Conservation (phyloP, 1,284 basidiomycete species). For the Marasmius fiardii region DNA sequence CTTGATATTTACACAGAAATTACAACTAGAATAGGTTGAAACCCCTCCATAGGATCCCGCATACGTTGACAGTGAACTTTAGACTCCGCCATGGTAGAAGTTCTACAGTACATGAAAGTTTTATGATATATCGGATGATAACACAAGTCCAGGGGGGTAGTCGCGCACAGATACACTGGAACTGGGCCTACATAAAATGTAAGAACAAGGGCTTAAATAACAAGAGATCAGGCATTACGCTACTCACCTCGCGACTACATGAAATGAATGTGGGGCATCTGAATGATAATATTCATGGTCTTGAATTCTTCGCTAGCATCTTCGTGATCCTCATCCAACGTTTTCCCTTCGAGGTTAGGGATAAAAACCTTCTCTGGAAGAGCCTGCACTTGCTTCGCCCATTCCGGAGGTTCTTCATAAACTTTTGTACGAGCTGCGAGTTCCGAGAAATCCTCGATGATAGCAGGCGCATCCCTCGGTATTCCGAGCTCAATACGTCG, state of each 20-base stretch:
- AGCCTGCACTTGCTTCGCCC: conserved; percentile 22
- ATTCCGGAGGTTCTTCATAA: conserved; percentile 24
- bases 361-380: conserved; percentile 19
- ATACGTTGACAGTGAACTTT: no score
- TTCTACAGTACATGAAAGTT: no score
- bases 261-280: conserved; percentile 11
- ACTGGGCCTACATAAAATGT: no score
- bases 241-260: neutral
- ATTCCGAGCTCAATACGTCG: conserved; percentile 27
- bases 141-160: no score
- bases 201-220: no score
- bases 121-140: no score
- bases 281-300: conserved; percentile 15
- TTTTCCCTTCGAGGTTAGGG: conserved; percentile 19
- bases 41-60: no score
- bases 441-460: conserved; percentile 26
- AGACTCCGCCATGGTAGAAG: no score
- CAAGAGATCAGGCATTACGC: no score
- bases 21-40: no score
- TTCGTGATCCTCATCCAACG: conserved; percentile 15
- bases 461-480: conserved; percentile 27
- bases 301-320: conserved; percentile 22
- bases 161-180: no score
- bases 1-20: no score
- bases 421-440: conserved; percentile 27